phyloP scores from a whole-genome alignment of 345 rosid species.

The Sonneratia alba region DNA sequence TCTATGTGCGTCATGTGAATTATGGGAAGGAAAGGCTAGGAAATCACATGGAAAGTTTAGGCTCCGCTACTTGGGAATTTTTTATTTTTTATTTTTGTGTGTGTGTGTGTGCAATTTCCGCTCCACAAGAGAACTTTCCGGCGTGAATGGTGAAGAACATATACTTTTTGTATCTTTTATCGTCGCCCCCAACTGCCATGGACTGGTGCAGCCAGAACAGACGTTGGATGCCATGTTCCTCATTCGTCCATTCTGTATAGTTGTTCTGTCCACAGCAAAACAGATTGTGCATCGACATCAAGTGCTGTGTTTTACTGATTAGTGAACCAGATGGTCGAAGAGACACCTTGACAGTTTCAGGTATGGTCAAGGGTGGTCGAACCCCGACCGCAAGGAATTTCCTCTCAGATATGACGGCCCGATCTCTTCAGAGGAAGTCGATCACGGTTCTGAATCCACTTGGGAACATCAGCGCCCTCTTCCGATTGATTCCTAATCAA shows the following conservation, averaged over 20 bases:
- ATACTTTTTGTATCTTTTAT: neutral
- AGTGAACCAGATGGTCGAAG: neutral
- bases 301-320: neutral
- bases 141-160: too few relatives aligned
- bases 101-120: too few relatives aligned
- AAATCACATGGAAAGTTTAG: neutral
- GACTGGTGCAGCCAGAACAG: neutral
- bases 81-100: neutral
- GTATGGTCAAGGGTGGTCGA: too few relatives aligned
- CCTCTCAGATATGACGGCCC: too few relatives aligned
- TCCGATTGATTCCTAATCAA: too few relatives aligned
- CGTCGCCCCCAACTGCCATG: neutral
- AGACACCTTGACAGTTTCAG: too few relatives aligned
- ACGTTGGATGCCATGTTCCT: neutral
- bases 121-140: too few relatives aligned
- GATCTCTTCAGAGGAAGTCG: too few relatives aligned
- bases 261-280: neutral
- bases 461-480: too few relatives aligned
- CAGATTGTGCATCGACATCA: neutral
- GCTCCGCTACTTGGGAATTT: neutral
- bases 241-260: neutral
- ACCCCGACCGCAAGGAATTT: too few relatives aligned
- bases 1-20: constrained; percentile 8
- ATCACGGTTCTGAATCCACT: too few relatives aligned
- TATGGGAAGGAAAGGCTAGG: neutral